Conservation (phyloP, 805 yeast species). For the Kluyveromyces lactis region DNA sequence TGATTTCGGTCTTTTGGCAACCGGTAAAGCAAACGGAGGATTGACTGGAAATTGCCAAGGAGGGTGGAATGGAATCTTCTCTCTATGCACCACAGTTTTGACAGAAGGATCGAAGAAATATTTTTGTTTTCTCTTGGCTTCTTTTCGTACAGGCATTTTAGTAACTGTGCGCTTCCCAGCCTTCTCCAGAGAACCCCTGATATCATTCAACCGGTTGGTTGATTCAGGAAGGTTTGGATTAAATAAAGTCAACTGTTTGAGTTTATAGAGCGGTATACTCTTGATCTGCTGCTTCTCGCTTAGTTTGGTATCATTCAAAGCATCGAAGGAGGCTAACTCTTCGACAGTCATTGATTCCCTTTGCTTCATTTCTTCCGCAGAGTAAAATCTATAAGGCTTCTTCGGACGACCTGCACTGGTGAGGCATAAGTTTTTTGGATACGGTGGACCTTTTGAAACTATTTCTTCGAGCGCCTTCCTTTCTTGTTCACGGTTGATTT, state of each 20-base stretch:
- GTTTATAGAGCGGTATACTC: slow-evolving; percentile 17
- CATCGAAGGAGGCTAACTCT: slow-evolving; percentile 9
- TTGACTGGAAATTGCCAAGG: slow-evolving; percentile 27
- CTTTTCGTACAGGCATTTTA: slow-evolving; percentile 6
- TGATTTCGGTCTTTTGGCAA: slow-evolving; percentile 20
- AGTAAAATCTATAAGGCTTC: slow-evolving; percentile 28
- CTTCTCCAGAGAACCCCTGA: slow-evolving; percentile 16
- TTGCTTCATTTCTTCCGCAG: slow-evolving; percentile 24
- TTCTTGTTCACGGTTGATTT: slow-evolving; percentile 17
- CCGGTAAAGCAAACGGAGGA: slow-evolving; percentile 27
- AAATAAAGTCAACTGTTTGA: slow-evolving; percentile 22
- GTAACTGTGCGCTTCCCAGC: slow-evolving; percentile 1
- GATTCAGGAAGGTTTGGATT: slow-evolving; percentile 11
- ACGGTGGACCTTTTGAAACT: slow-evolving; percentile 28
- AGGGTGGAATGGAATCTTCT: slow-evolving; percentile 26
- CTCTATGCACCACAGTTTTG: slow-evolving; percentile 24
- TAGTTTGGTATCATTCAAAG: slow-evolving; percentile 14
- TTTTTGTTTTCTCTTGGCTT: slow-evolving; percentile 3
- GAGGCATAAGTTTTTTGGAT: slow-evolving; percentile 24
- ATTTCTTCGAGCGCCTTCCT: slow-evolving; percentile 23
- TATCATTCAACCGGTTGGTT: slow-evolving; percentile 12
- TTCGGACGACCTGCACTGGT: slow-evolving; percentile 28
- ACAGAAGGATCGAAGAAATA: slow-evolving; percentile 11
- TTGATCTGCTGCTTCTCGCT: slow-evolving; percentile 16
- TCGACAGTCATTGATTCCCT: slow-evolving; percentile 16